These are phyloP conservation scores for Rhodotorula graminis DNA, from an alignment of 768 basidiomycete species.

Conservation along the genomic window DNA sequence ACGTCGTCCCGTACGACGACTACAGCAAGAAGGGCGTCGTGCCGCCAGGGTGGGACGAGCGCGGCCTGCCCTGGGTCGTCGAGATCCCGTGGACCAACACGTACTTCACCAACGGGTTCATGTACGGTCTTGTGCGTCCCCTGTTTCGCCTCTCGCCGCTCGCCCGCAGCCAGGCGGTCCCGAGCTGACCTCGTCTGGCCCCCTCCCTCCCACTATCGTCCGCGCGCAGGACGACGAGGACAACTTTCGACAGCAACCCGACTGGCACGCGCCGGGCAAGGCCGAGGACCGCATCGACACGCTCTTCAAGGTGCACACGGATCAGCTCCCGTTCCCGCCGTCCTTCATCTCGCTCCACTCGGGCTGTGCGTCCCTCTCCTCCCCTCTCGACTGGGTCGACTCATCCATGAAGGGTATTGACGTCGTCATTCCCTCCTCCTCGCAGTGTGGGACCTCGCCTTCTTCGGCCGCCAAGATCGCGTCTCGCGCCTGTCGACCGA, in stretches of 20 bases:
- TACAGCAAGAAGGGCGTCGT: slow-evolving; percentile 31
- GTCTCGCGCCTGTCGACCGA: slow-evolving; percentile 28
- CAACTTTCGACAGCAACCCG: slow-evolving; percentile 40
- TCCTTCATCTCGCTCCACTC: slow-evolving; percentile 40
- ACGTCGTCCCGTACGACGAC: slow-evolving; percentile 37
- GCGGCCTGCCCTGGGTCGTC: slow-evolving; percentile 39
- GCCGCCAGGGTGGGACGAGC: slow-evolving; percentile 31
- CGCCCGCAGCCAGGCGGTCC: no score
- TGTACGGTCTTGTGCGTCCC: slow-evolving; percentile 40
- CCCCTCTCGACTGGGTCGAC: no score
- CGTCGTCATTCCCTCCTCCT: background rate
- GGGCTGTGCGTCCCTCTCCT: slow-evolving; percentile 22
- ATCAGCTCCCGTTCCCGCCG: slow-evolving; percentile 34
- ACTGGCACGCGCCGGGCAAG: slow-evolving; percentile 39
- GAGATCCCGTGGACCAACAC: slow-evolving; percentile 36
- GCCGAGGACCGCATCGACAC: slow-evolving; percentile 41
- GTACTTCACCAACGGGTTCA: slow-evolving; percentile 41
- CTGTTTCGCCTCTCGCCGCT: no score
- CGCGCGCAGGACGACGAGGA: slow-evolving; percentile 41
- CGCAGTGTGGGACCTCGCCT: slow-evolving; percentile 43
- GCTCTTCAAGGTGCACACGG: slow-evolving; percentile 39
- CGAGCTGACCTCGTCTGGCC: background rate
- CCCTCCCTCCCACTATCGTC: no score
- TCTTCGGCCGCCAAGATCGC: slow-evolving; percentile 42
- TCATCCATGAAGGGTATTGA: no score